Percentiles rank a stretch among this genome's conserved stretches.
These are phyloP conservation scores for Fusarium zealandicum DNA, from an alignment of 2,329 filamentous ascomycete species.

Conservation along the genomic window DNA sequence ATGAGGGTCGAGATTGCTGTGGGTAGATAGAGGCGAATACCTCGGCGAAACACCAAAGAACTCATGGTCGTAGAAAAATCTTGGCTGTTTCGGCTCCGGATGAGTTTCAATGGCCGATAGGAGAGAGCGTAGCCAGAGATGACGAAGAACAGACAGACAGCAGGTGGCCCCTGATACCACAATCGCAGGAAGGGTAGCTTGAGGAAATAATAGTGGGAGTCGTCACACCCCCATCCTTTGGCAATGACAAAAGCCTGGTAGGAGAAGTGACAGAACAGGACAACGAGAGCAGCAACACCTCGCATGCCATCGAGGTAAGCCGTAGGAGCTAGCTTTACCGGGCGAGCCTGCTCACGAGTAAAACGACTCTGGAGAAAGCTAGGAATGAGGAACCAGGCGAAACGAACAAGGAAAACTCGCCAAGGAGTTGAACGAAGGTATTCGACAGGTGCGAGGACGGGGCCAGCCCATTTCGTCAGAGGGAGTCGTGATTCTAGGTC, in stretches of 20 bases:
- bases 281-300: slow-evolving; percentile 62
- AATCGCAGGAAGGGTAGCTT: slow-evolving; percentile 63
- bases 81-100: slow-evolving; percentile 47
- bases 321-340: slow-evolving; percentile 57
- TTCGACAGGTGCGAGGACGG: slow-evolving; percentile 41
- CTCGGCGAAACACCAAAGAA: slow-evolving; percentile 60
- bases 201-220: slow-evolving; percentile 55
- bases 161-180: slow-evolving; percentile 62
- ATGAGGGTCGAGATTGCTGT: slow-evolving; percentile 59
- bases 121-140: slow-evolving; percentile 68
- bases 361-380: slow-evolving; percentile 58
- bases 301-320: slow-evolving; percentile 66
- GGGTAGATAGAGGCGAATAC: slow-evolving; percentile 60
- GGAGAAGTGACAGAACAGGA: slow-evolving; percentile 64
- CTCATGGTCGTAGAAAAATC: slow-evolving; percentile 55
- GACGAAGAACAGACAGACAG: slow-evolving; percentile 68
- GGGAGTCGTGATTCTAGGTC: slow-evolving; percentile 49
- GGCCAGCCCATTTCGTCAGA: slow-evolving; percentile 44
- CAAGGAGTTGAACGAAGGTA: slow-evolving; percentile 47
- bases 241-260: slow-evolving; percentile 62
- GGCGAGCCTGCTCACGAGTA: slow-evolving; percentile 51
- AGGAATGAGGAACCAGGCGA: slow-evolving; percentile 58
- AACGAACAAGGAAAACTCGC: slow-evolving; percentile 49
- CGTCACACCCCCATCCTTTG: slow-evolving; percentile 56
- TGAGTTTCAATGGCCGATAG: slow-evolving; percentile 59